Base-by-base conservation (phyloP, 1,284 basidiomycete species). In the Sanguinoderma infundibulare region DNA sequence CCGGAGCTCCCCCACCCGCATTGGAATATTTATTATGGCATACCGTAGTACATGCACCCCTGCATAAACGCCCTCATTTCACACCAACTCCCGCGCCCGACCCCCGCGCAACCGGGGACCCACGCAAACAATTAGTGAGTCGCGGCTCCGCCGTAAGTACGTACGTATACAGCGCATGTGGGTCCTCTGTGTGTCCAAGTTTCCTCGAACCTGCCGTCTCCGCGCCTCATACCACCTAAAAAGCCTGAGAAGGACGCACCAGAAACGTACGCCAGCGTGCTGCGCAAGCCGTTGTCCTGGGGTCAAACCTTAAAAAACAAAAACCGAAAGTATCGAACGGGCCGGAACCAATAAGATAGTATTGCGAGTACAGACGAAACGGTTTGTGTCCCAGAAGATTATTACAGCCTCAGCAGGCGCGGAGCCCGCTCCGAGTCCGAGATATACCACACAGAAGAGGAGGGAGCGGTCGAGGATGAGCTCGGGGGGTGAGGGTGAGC, bases 271-370 rank as follows among this genome's bases (percentile, higher is more conserved):
- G 17, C 38, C 38, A 3, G 10, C 22, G 20, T 42, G 39, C 20
- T 42, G 22, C 22, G 42, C 26, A 26, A 26, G 42, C n/a, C n/a
- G n/a, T n/a, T n/a, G n/a, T n/a, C n/a, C n/a, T n/a, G n/a, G n/a
- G n/a, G n/a, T n/a, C n/a, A n/a, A n/a, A n/a, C n/a, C n/a, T n/a
- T n/a, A 47, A 30, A 30, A 22, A 8, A 46, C 15, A 5, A 9
- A 20, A 42, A 22, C 39, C 20, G 24, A 22, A 10, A n/a, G 39
- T 4, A 10, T 14, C 12, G 42, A 26, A 17, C 26, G 32, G 40
- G n/a, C 47, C 50, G 26, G 46, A 52, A 52, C 56, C 55, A 50
- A 68, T 62, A 66, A 69, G 62, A 67, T 67, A 66, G 57, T 40
- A 61, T 57, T 55, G 44, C 51, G 47, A 50, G 53, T 60, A 57